Base-by-base conservation (phyloP, 2,329 filamentous ascomycete genomes). In the Aureobasidium sp. region DNA sequence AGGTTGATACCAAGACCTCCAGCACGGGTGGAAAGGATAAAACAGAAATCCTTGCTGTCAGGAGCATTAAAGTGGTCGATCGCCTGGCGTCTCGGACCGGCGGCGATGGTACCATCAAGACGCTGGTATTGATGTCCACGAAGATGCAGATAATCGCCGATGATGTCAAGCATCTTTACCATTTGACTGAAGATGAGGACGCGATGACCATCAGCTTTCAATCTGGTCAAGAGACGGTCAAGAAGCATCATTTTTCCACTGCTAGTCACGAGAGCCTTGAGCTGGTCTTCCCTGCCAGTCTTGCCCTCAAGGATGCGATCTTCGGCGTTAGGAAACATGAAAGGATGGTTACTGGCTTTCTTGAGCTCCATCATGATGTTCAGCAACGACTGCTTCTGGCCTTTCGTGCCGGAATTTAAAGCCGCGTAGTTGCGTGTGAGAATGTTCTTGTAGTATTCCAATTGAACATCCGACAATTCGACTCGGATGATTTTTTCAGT, bases 281-380 rank as follows among this genome's bases (percentile, higher is more conserved):
- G 84, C 66, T 91, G 86, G 72, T 97, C 94, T 70, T 97, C 93
- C 34, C 92, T 88, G 23, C 89, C 87, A 8, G 62, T 62, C 69
- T 88, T 91, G 15, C 90, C 91, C 39, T 68, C 72, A 56, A 97
- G 77, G 13, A 97, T 90, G 67, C 89, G 90, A 63, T 96, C 90
- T 72, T 99, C 94, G 2, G 91, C 93, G 65, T 91, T 92, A 2
- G 90, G 88, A 69, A 99, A 97, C 87, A 99, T 95, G 77, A 97
- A 96, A 0, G 94, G 93, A 72, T 99, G 94, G 70, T 99, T 99
- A 77, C 93, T 97, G 73, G 94, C 91, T 76, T 99, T 99, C 80
- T 99, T 99, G 70, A 99, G 76, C 75, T 99, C 94, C 94, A 99
- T 99, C 85, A 99, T 97, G 73, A 99, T 94, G 75, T 99, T 99